Percentiles rank a stretch among this genome's conserved stretches.
Conservation (phyloP, 257 asterid genomes). For the Ocimum tenuiflorum region DNA sequence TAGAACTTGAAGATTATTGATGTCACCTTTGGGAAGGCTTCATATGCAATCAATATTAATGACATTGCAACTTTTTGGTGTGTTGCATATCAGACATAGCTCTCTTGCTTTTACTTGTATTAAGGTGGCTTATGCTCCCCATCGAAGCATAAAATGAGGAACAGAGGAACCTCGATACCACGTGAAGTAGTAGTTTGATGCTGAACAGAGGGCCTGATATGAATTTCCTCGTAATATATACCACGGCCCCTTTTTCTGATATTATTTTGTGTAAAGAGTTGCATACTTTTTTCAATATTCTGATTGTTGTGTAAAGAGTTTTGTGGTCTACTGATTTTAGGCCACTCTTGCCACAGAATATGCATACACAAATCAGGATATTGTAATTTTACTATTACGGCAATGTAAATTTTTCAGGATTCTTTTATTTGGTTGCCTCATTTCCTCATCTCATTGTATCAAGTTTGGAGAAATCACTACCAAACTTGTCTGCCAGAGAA, state of each 20-base stretch:
- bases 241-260: too few species aligned
- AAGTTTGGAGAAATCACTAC: not conserved
- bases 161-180: too few species aligned
- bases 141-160: slow-evolving; percentile 6
- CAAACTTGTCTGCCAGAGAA: too few species aligned
- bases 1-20: slow-evolving; percentile 25
- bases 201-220: slow-evolving; percentile 11
- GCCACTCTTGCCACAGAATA: slow-evolving; percentile 13
- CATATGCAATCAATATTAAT: not conserved
- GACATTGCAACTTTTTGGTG: slow-evolving; percentile 15
- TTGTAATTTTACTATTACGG: slow-evolving; percentile 22
- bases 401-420: slow-evolving; percentile 15
- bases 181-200: slow-evolving; percentile 3
- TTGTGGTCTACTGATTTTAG: too few species aligned
- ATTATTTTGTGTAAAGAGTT: slow-evolving; percentile 10
- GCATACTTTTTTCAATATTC: not conserved
- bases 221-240: slow-evolving; percentile 21
- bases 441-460: not conserved
- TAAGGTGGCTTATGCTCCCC: slow-evolving; percentile 13
- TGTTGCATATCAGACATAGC: not conserved
- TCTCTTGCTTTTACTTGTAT: not conserved
- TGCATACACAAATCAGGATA: slow-evolving; percentile 16
- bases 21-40: slow-evolving; percentile 7
- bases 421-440: not conserved
- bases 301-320: slow-evolving; percentile 11